Evolutionary conservation across 768 basidiomycete species (phyloP).

Genomic region (Xerocomellus chrysenteron): DNA sequence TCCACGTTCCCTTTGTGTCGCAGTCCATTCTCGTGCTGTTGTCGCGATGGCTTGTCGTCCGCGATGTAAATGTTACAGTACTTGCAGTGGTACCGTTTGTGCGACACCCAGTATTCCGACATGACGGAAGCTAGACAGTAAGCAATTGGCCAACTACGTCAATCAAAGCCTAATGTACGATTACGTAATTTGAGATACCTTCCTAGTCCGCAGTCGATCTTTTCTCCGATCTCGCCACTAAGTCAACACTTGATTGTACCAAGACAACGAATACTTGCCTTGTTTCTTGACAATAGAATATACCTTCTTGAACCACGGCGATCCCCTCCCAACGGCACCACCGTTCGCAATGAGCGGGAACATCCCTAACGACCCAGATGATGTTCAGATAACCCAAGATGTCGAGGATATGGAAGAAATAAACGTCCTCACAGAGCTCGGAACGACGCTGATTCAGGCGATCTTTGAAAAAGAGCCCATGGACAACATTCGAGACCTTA

Average conservation of each 20-base stretch:
- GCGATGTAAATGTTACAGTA: constrained; percentile 97
- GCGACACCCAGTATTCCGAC: constrained; percentile 92
- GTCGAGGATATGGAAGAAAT: constrained; percentile 37
- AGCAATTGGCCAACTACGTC: too few species aligned
- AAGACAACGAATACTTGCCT: neutral
- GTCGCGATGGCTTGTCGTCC: constrained; percentile 90
- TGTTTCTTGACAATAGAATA: neutral
- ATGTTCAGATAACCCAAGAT: constrained; percentile 21
- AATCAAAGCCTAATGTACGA: neutral
- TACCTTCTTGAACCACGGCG: neutral
- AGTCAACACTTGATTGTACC: neutral
- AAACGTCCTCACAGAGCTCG: constrained; percentile 50
- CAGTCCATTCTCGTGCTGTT: constrained; percentile 90
- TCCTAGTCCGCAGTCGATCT: neutral
- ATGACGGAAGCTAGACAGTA: constrained; percentile 38
- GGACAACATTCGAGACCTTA: constrained; percentile 45
- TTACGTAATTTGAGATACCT: constrained; percentile 14
- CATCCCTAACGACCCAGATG: neutral
- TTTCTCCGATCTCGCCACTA: neutral
- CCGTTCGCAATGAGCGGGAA: constrained; percentile 13
- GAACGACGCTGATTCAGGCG: constrained; percentile 56
- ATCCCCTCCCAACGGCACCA: neutral
- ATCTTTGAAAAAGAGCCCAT: constrained; percentile 51
- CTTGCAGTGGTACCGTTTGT: constrained; percentile 92
- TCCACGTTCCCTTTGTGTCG: constrained; percentile 95